Conservation (phyloP, 1,284 basidiomycete species). For the Bondarzewia mesenterica region DNA sequence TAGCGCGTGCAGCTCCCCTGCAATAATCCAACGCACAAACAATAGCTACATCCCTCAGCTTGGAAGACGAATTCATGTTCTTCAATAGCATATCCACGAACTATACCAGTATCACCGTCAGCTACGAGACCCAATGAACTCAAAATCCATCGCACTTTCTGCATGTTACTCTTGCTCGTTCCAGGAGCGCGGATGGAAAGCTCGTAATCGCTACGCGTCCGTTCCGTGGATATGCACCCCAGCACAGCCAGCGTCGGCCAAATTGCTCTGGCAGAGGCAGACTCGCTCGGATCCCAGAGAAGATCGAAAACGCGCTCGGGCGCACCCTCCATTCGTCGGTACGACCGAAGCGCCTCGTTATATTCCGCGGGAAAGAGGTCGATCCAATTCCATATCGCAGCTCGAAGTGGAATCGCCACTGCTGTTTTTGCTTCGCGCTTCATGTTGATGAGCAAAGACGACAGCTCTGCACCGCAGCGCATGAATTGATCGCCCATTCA, state of each 20-base stretch:
- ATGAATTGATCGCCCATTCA: neutral
- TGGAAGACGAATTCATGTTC: slow-evolving; percentile 40
- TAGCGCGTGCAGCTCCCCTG: slow-evolving; percentile 68
- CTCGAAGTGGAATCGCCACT: slow-evolving; percentile 67
- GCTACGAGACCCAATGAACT: neutral
- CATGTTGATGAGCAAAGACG: slow-evolving; percentile 80
- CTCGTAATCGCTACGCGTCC: slow-evolving; percentile 51
- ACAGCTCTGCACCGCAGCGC: slow-evolving; percentile 52
- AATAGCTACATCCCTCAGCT: slow-evolving; percentile 56
- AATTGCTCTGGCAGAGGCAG: slow-evolving; percentile 44
- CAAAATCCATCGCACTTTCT: slow-evolving; percentile 18
- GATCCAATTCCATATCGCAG: slow-evolving; percentile 91
- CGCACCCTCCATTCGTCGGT: slow-evolving; percentile 67
- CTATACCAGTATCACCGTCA: slow-evolving; percentile 15
- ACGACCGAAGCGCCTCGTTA: slow-evolving; percentile 57
- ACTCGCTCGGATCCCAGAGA: slow-evolving; percentile 52
- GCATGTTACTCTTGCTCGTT: slow-evolving; percentile 16
- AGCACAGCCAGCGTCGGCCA: slow-evolving; percentile 83
- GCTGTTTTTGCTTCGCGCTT: slow-evolving; percentile 68
- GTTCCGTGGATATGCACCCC: slow-evolving; percentile 72
- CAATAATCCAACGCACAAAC: slow-evolving; percentile 79
- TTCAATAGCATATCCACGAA: slow-evolving; percentile 53
- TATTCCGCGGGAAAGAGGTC: slow-evolving; percentile 78
- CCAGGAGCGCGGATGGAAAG: slow-evolving; percentile 20
- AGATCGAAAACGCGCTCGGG: slow-evolving; percentile 81